These are phyloP conservation scores for Cladochytrium tenue DNA, from an alignment of 371 early-diverging fungal species.

Conservation along the genomic window DNA sequence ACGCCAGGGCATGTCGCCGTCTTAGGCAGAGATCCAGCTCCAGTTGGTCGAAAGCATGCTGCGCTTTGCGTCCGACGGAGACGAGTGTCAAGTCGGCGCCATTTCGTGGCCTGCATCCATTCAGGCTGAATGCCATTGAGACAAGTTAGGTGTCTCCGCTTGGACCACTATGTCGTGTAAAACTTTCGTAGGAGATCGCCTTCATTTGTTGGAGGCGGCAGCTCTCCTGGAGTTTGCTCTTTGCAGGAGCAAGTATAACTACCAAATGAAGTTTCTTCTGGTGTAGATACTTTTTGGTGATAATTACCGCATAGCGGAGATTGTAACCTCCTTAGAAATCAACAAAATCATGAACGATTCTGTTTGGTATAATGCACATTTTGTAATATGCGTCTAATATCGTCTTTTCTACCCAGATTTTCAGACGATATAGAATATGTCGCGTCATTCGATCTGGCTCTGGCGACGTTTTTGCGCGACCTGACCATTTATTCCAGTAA, in stretches of 20 bases:
- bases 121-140: too few species aligned
- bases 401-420: constrained; percentile 39
- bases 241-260: constrained; percentile 72
- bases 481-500: constrained; percentile 77
- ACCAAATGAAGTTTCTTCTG: constrained; percentile 78
- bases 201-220: constrained; percentile 50
- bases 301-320: constrained; percentile 60
- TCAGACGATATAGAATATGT: constrained; percentile 65
- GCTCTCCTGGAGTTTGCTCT: constrained; percentile 76
- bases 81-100: too few species aligned
- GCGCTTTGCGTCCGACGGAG: too few species aligned
- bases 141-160: too few species aligned
- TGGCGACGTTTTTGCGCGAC: constrained; percentile 54
- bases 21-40: too few species aligned
- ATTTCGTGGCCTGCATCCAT: too few species aligned
- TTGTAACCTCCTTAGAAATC: constrained; percentile 76
- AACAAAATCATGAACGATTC: constrained; percentile 90
- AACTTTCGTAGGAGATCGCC: not conserved
- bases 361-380: constrained; percentile 51
- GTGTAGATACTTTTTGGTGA: constrained; percentile 75
- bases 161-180: too few species aligned
- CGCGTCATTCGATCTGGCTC: constrained; percentile 57
- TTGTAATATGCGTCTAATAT: not conserved
- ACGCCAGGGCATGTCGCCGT: too few species aligned
- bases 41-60: too few species aligned